A percentile compares a stretch with the other conserved stretches of the same genome.
Conservation (phyloP, 2,329 filamentous ascomycete genomes). For the Dactylonectria estremocensis region DNA sequence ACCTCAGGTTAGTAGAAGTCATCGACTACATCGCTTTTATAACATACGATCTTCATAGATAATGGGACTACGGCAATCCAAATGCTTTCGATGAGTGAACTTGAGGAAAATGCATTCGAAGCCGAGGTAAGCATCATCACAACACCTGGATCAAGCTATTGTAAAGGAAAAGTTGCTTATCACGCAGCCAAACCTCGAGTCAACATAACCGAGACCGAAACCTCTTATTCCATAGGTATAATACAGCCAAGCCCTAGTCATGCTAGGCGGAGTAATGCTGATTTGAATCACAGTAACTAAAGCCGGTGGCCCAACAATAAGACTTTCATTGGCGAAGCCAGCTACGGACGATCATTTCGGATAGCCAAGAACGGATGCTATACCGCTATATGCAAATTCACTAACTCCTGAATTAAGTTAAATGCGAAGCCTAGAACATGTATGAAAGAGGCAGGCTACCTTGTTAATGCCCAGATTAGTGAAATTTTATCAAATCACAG, state of each 20-base stretch:
- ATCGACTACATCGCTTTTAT: too few relatives aligned
- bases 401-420: constrained; percentile 10
- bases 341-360: constrained; percentile 49
- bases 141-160: too few relatives aligned
- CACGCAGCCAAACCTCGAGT: too few relatives aligned
- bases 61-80: too few relatives aligned
- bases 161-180: too few relatives aligned
- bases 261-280: constrained; percentile 26
- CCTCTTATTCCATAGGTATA: background rate
- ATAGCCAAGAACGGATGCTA: constrained; percentile 45
- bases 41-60: too few relatives aligned
- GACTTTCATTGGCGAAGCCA: constrained; percentile 31
- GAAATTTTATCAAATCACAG: constrained; percentile 2
- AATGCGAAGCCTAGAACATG: constrained; percentile 17
- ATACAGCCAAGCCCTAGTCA: constrained; percentile 45
- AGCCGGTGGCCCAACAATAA: constrained; percentile 28
- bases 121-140: too few relatives aligned
- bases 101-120: too few relatives aligned
- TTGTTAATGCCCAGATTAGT: constrained; percentile 23
- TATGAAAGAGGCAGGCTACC: constrained; percentile 21
- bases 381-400: constrained; percentile 20
- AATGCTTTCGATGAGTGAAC: too few relatives aligned
- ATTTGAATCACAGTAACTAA: constrained; percentile 35
- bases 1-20: too few relatives aligned
- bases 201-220: too few relatives aligned